phyloP scores from a whole-genome alignment of 257 asterid species.

The Nicotiana tomentosiformis region DNA sequence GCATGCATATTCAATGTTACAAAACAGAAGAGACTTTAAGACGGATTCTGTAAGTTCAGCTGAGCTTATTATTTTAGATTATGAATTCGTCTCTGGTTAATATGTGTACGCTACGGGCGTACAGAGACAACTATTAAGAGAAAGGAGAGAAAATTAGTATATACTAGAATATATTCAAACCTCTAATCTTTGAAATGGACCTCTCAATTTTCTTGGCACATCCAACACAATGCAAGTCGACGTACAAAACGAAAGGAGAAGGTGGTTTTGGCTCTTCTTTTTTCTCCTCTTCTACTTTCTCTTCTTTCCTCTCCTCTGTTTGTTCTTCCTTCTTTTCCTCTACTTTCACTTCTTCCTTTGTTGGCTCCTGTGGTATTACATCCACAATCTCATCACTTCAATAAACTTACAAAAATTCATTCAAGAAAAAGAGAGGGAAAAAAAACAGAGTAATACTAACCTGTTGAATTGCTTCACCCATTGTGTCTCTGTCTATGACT shows the following conservation, averaged over 20 bases:
- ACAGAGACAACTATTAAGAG: too few relatives aligned
- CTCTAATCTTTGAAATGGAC: slow-evolving; percentile 65
- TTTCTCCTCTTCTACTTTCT: slow-evolving; percentile 29
- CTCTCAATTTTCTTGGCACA: slow-evolving; percentile 83
- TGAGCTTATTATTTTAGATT: background rate
- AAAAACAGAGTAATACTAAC: slow-evolving; percentile 17
- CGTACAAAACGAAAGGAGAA: slow-evolving; percentile 52
- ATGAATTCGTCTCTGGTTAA: background rate
- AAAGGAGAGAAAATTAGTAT: too few relatives aligned
- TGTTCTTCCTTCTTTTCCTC: slow-evolving; percentile 33
- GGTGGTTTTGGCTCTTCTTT: slow-evolving; percentile 57
- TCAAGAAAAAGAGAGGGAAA: background rate
- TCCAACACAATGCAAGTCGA: slow-evolving; percentile 82
- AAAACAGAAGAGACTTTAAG: background rate
- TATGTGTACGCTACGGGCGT: too few relatives aligned
- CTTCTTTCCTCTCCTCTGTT: slow-evolving; percentile 27
- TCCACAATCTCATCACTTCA: background rate
- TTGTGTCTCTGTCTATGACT: background rate
- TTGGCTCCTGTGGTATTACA: slow-evolving; percentile 19
- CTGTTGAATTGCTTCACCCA: slow-evolving; percentile 74
- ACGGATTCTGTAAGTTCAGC: background rate
- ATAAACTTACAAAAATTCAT: background rate
- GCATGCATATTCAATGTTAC: background rate
- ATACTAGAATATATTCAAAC: slow-evolving; percentile 17
- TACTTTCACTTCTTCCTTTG: slow-evolving; percentile 36